A percentile compares a stretch with the other conserved stretches of the same genome.
Evolutionary conservation across 148 eudicot genomes (phyloP).

Genomic region (Oxyria digyna): DNA sequence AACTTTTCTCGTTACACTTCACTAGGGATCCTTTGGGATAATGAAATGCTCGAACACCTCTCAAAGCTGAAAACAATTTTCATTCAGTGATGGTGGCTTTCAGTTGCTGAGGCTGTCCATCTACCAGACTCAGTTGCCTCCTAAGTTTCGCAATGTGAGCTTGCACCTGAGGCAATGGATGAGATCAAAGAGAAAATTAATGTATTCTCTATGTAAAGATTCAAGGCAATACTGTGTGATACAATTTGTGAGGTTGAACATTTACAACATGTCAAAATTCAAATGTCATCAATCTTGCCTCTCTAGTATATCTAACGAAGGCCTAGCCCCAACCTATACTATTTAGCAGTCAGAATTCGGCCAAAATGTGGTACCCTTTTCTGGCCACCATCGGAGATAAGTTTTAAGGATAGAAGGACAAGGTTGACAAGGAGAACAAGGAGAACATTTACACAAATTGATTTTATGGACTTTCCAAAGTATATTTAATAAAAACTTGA

Average conservation of each 20-base stretch:
- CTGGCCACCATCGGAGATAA: neutral
- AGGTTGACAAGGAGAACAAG: neutral
- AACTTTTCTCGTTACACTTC: neutral
- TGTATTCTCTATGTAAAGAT: neutral
- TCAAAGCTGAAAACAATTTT: neutral
- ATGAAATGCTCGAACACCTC: neutral
- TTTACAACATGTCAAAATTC: neutral
- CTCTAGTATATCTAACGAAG: neutral
- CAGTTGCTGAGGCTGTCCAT: constrained; percentile 48
- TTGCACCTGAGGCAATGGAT: constrained; percentile 35
- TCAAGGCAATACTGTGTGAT: neutral
- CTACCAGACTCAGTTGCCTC: constrained; percentile 61
- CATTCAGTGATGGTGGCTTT: constrained; percentile 27
- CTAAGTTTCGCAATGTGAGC: constrained; percentile 62
- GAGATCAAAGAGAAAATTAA: neutral
- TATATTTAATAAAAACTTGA: neutral
- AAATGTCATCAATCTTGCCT: neutral
- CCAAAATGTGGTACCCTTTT: neutral
- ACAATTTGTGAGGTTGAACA: neutral
- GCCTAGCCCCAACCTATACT: neutral
- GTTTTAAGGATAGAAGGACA: neutral
- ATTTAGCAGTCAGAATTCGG: neutral
- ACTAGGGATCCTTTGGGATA: neutral
- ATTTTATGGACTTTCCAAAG: neutral
- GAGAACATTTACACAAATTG: neutral